Base-by-base conservation (phyloP, 2,329 filamentous ascomycete genomes). In the Boeremia exigua region DNA sequence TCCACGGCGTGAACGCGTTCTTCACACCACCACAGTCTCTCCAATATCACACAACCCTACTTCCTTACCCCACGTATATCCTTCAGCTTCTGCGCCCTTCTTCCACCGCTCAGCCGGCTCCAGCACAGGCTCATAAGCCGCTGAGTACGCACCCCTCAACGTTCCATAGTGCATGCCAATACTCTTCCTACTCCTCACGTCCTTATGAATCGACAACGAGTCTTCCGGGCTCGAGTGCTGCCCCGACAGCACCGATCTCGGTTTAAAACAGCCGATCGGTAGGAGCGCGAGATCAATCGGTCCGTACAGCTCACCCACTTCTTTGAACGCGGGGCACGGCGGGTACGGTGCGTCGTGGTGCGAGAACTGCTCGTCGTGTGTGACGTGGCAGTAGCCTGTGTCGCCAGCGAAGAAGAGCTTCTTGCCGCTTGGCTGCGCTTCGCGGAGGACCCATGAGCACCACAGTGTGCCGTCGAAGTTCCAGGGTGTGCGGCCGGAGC, bases 131-230 rank as follows among this genome's bases (percentile, higher is more conserved):
- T 83, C 81, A 51, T 78, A 82, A 7, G 77, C 73, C 11, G 69
- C 75, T 37, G 75, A 79, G 4, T 81, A 63, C 0, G 73, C 75
- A 14, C 80, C 79, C 48, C 80, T 61, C 0, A 82, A 75, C 0
- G 80, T 82, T 0, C 81, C 81, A 58, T 78, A 83, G 54, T 83
- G 81, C 81, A 82, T 83, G 0, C 79, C 81, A 25, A 83, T 75
- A 29, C 78, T 81, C 59, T 76, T 77, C 66, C 73, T 79, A 48
- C 79, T 80, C 39, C 61, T 72, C 39, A 83, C 64, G 52, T 81
- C 79, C 46, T 76, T 75, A 52, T 82, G 80, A 38, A 83, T 80
- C 27, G 75, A 66, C 1, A 82, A 60, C 6, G 78, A 78, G 57
- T 82, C 80, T 54, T 81, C 79, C 0, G 81, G 80, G 25, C 77